Percentiles rank a stretch among this genome's conserved stretches.
Conservation (phyloP, 805 yeast species). For the Saccharomycopsis sp. region DNA sequence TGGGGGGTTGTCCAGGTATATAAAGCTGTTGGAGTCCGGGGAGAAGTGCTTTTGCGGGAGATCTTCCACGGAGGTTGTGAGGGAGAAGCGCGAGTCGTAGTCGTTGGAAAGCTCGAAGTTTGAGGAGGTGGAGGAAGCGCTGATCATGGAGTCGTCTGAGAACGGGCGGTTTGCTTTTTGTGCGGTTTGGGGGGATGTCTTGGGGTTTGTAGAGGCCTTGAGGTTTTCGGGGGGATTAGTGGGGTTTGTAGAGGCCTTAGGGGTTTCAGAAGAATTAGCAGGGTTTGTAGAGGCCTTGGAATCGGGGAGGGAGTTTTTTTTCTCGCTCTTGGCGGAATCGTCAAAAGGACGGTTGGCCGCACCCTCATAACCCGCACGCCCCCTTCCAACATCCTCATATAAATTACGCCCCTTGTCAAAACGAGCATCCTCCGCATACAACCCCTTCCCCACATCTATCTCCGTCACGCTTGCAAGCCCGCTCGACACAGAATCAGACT, state of each 20-base stretch:
- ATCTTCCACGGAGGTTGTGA: conserved; percentile 16
- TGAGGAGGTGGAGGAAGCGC: conserved; percentile 4
- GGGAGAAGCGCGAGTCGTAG: conserved; percentile 17
- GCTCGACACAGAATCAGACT: conserved; percentile 15
- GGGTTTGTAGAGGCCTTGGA: too few species aligned
- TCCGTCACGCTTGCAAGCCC: conserved; percentile 1
- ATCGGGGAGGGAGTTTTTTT: too few species aligned
- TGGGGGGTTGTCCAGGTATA: conserved; percentile 8
- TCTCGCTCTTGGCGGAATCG: too few species aligned
- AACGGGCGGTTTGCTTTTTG: conserved; percentile 10
- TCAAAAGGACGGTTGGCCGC: too few species aligned
- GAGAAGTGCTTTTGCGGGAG: conserved; percentile 3
- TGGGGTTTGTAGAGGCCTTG: background rate
- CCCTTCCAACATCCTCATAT: too few species aligned
- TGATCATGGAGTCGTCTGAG: conserved; percentile 17
- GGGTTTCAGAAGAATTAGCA: too few species aligned
- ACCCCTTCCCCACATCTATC: too few species aligned
- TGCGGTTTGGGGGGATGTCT: background rate
- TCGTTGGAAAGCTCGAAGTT: conserved; percentile 11
- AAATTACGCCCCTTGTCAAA: too few species aligned
- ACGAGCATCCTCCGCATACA: too few species aligned
- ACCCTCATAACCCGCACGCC: too few species aligned
- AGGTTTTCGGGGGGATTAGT: background rate
- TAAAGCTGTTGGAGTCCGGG: background rate
- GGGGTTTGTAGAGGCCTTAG: too few species aligned